These are phyloP conservation scores for Mentha longifolia DNA, from an alignment of 257 asterid species.

Conservation along the genomic window DNA sequence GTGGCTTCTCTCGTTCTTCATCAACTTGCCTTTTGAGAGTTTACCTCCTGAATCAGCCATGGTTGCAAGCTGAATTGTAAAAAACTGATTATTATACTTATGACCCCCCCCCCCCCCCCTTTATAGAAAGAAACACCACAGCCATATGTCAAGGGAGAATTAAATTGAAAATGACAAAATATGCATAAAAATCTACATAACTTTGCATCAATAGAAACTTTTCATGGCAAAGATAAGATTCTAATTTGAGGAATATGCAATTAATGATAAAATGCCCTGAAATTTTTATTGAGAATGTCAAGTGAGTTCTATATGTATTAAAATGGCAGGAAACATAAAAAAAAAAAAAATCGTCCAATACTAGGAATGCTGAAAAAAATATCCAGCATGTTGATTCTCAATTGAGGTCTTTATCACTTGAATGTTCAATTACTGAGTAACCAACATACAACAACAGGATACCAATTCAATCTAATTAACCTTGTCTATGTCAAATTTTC, in stretches of 20 bases:
- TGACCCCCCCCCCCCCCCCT: no score
- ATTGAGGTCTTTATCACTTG: no score
- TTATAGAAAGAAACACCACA: no score
- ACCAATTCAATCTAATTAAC: no score
- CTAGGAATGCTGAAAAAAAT: no score
- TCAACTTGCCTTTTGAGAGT: conserved; percentile 33
- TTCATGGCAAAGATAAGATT: not conserved
- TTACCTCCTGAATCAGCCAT: conserved; percentile 38
- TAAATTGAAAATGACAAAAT: not conserved
- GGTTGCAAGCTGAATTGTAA: conserved; percentile 12
- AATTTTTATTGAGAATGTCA: not conserved
- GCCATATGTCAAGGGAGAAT: no score
- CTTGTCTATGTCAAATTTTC: no score
- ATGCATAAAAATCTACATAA: not conserved
- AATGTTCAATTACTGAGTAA: not conserved
- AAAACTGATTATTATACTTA: not conserved
- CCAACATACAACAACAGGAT: not conserved
- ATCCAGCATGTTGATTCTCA: no score
- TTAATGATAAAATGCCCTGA: not conserved
- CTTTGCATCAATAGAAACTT: not conserved
- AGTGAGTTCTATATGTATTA: not conserved
- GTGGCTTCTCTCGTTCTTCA: conserved; percentile 11
- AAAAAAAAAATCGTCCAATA: not conserved
- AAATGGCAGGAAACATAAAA: not conserved
- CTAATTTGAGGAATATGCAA: not conserved